phyloP scores from a whole-genome alignment of 2,329 filamentous ascomycete species.

The Nemania sp. region DNA sequence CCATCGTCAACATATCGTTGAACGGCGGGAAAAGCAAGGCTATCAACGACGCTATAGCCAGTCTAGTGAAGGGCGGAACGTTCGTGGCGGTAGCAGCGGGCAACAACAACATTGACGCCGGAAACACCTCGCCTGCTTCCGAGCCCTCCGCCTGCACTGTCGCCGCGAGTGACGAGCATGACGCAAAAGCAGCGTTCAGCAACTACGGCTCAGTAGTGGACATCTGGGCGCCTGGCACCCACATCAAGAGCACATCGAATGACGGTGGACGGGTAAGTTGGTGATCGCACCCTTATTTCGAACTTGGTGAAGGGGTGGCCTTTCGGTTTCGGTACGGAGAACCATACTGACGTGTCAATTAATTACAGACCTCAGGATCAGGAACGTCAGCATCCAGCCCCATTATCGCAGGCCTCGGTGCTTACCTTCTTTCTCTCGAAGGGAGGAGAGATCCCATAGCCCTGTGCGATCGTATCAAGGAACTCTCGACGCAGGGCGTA shows the following conservation, averaged over 20 bases:
- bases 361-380: constrained; percentile 40
- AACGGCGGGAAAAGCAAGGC: constrained; percentile 50
- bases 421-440: constrained; percentile 46
- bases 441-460: constrained; percentile 11
- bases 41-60: constrained; percentile 54
- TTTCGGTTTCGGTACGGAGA: neutral
- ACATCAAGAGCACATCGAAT: constrained; percentile 47
- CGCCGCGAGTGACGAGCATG: constrained; percentile 39
- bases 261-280: constrained; percentile 18
- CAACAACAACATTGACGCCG: constrained; percentile 49
- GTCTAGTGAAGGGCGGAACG: constrained; percentile 50
- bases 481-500: constrained; percentile 21
- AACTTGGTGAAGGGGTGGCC: neutral
- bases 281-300: neutral
- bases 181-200: constrained; percentile 43
- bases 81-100: constrained; percentile 59
- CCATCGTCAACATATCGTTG: constrained; percentile 60
- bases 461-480: constrained; percentile 24
- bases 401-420: constrained; percentile 56
- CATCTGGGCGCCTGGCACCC: constrained; percentile 49
- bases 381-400: constrained; percentile 61
- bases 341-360: constrained; percentile 1
- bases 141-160: constrained; percentile 56
- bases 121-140: constrained; percentile 51
- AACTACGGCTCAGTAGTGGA: constrained; percentile 54